phyloP scores from a whole-genome alignment of 225 moss, liverwort and hornwort genomes.

The Polytrichum formosum region DNA sequence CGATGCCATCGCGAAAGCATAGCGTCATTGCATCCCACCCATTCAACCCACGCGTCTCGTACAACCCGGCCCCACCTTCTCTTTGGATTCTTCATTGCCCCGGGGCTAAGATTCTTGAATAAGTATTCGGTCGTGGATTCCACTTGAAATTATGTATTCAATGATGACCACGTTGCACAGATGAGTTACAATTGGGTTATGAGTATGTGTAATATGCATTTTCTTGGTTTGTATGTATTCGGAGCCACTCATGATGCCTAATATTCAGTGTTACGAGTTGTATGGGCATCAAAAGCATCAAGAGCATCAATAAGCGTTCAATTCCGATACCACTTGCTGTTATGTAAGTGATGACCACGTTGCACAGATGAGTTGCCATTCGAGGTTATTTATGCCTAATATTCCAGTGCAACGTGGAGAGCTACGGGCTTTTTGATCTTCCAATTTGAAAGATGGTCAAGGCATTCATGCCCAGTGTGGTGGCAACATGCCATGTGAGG shows the following conservation, averaged over 20 bases:
- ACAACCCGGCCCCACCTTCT: neutral
- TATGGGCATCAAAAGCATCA: too few relatives aligned
- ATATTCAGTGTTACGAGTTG: too few relatives aligned
- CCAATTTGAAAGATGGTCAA: too few relatives aligned
- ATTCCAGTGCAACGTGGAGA: too few relatives aligned
- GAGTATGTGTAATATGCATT: neutral
- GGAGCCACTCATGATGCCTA: neutral
- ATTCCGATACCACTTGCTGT: too few relatives aligned
- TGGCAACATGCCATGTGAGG: too few relatives aligned
- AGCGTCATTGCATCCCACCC: slow-evolving; percentile 7
- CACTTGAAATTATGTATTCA: neutral
- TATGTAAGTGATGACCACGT: too few relatives aligned
- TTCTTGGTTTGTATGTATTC: neutral
- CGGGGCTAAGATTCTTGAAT: neutral
- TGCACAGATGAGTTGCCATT: too few relatives aligned
- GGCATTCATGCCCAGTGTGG: too few relatives aligned
- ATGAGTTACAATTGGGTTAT: neutral
- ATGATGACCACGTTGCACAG: neutral
- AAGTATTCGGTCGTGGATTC: neutral
- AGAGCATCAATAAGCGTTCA: too few relatives aligned
- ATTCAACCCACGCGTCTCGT: slow-evolving; percentile 12
- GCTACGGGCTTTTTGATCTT: too few relatives aligned
- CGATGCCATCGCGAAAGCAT: slow-evolving; percentile 7
- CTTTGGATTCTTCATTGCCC: neutral
- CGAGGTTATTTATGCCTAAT: too few relatives aligned